These are phyloP conservation scores for Phytophthora uliginosa DNA, from an alignment of 352 stramenopile species.

Conservation along the genomic window DNA sequence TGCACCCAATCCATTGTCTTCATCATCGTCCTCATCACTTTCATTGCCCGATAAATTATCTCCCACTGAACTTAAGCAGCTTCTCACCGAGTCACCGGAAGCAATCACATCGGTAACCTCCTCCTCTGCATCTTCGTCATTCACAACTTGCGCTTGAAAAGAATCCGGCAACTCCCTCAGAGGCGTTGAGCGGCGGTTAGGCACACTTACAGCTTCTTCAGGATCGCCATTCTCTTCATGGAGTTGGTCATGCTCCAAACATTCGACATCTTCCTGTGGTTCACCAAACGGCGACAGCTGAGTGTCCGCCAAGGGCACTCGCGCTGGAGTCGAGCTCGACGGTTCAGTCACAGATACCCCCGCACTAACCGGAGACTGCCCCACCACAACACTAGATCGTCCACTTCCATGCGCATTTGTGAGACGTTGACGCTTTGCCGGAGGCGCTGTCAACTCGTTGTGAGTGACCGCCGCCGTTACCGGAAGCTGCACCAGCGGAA, in stretches of 20 bases:
- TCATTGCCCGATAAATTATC: neutral
- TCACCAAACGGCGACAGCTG: neutral
- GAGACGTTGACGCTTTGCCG: neutral
- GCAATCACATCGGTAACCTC: neutral
- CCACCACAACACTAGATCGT: neutral
- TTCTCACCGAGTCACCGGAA: neutral
- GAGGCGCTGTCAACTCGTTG: neutral
- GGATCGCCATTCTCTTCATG: neutral
- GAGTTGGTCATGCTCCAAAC: neutral
- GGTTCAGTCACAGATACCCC: neutral
- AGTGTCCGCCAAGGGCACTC: neutral
- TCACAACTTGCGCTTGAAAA: neutral
- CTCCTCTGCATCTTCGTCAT: neutral
- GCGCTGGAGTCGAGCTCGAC: neutral
- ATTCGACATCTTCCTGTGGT: neutral
- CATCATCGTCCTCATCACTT: neutral
- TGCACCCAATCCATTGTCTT: neutral
- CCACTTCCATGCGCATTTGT: neutral
- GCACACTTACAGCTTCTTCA: neutral
- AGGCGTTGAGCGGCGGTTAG: neutral
- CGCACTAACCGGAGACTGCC: too few species aligned
- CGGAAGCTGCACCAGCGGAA: neutral
- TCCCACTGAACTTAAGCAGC: neutral
- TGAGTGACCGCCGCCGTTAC: neutral
- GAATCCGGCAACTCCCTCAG: neutral